Evolutionary conservation across 495 filamentous ascomycete genomes (phyloP).

Genomic region (Hypoxylon subgilvum): DNA sequence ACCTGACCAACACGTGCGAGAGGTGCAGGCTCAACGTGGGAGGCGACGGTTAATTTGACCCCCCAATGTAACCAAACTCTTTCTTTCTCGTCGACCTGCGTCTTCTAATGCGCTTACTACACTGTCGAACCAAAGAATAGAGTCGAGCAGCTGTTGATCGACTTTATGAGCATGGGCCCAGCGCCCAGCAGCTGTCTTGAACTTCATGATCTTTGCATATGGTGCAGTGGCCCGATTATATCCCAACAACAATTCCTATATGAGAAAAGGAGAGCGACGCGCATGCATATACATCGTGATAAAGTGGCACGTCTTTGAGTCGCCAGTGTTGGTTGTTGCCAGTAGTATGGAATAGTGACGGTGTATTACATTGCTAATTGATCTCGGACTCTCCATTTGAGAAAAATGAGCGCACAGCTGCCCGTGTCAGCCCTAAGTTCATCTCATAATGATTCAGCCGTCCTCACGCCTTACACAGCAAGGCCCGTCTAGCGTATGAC

Average conservation of each 20-base stretch:
- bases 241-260: conserved; percentile 25
- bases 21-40: conserved; percentile 39
- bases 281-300: not conserved
- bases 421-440: conserved; percentile 36
- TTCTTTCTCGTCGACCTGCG: conserved; percentile 10
- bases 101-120: conserved; percentile 37
- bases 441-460: conserved; percentile 28
- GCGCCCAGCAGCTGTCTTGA: conserved; percentile 20
- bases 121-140: conserved; percentile 12
- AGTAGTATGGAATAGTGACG: no score
- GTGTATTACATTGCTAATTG: conserved; percentile 8
- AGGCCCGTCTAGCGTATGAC: conserved; percentile 34
- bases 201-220: conserved; percentile 15
- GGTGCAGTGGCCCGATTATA: conserved; percentile 6
- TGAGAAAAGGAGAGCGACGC: conserved; percentile 1
- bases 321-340: no score
- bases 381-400: conserved; percentile 7
- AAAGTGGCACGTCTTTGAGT: no score
- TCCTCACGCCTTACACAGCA: conserved; percentile 26
- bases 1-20: conserved; percentile 40
- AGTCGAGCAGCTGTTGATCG: conserved; percentile 24
- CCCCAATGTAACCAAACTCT: conserved; percentile 33
- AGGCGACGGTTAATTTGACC: conserved; percentile 25
- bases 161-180: conserved; percentile 5
- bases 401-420: conserved; percentile 6